These are phyloP conservation scores for Nakaseomyces glabratus DNA, from an alignment of 1,139 yeast species.

Conservation along the genomic window DNA sequence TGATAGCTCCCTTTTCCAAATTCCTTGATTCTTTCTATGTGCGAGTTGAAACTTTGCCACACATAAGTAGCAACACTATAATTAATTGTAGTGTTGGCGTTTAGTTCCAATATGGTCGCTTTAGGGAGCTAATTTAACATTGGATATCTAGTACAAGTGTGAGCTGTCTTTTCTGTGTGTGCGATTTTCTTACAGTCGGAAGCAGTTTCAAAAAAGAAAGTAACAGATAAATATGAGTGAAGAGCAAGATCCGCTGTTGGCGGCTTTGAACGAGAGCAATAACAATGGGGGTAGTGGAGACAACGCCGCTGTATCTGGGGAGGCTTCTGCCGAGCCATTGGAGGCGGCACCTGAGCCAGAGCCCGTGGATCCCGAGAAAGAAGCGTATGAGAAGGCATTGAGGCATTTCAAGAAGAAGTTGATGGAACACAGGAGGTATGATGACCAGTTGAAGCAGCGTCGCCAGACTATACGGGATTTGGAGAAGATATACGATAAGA, in stretches of 20 bases:
- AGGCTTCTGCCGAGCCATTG: conserved; percentile 3
- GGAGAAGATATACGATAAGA: conserved; percentile 79
- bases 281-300: conserved; percentile 10
- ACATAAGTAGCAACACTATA: too few species aligned
- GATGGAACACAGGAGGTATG: conserved; percentile 92
- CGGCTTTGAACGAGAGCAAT: conserved; percentile 44
- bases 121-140: too few species aligned
- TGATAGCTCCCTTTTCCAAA: too few species aligned
- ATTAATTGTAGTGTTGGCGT: too few species aligned
- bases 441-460: conserved; percentile 77
- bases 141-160: too few species aligned
- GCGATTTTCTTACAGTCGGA: neutral
- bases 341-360: conserved; percentile 13
- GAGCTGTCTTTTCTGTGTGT: too few species aligned
- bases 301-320: conserved; percentile 7
- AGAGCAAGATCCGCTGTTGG: conserved; percentile 65
- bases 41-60: too few species aligned
- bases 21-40: too few species aligned
- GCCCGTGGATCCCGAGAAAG: conserved; percentile 41
- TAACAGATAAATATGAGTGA: conserved; percentile 41
- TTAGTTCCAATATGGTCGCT: too few species aligned
- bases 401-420: conserved; percentile 75
- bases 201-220: conserved; percentile 6
- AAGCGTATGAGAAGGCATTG: conserved; percentile 74
- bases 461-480: conserved; percentile 76